Evolutionary conservation across 352 stramenopile species (phyloP).

Genomic region (Globisporangium cylindrosporum): DNA sequence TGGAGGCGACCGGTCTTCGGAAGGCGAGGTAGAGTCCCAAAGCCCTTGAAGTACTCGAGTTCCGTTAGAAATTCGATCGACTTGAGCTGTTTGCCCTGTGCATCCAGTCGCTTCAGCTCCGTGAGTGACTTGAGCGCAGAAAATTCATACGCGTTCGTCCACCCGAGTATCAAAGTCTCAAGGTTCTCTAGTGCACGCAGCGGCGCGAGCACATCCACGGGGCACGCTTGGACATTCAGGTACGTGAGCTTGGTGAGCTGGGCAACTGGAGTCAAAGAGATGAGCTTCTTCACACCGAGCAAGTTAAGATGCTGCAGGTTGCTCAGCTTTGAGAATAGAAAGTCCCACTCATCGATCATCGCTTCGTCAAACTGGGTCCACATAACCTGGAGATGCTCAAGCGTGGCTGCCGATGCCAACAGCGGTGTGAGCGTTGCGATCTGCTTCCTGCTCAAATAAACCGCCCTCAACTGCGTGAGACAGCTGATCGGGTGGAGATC

Average conservation of each 20-base stretch:
- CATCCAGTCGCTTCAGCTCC: constrained; percentile 2
- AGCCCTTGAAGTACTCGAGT: constrained; percentile 8
- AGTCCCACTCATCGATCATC: background rate
- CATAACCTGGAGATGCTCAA: background rate
- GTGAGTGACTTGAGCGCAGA: background rate
- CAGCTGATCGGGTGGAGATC: constrained; percentile 6
- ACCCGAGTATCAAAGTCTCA: constrained; percentile 4
- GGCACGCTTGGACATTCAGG: constrained; percentile 4
- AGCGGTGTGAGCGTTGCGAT: background rate
- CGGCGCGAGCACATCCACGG: background rate
- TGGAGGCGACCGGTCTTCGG: background rate
- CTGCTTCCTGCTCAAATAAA: constrained; percentile 2
- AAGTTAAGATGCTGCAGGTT: background rate
- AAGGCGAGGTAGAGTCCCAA: background rate
- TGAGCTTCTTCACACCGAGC: background rate
- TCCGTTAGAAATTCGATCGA: constrained; percentile 4
- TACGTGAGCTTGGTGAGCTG: constrained; percentile 9
- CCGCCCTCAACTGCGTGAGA: background rate
- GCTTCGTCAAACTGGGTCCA: constrained; percentile 2
- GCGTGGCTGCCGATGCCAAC: background rate
- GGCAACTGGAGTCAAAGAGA: background rate
- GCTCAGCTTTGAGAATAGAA: background rate
- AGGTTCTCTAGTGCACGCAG: background rate
- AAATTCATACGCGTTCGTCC: background rate
- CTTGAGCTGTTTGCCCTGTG: constrained; percentile 5